Base-by-base conservation (phyloP, 805 yeast species). In the Saccharomycopsis capsularis region DNA sequence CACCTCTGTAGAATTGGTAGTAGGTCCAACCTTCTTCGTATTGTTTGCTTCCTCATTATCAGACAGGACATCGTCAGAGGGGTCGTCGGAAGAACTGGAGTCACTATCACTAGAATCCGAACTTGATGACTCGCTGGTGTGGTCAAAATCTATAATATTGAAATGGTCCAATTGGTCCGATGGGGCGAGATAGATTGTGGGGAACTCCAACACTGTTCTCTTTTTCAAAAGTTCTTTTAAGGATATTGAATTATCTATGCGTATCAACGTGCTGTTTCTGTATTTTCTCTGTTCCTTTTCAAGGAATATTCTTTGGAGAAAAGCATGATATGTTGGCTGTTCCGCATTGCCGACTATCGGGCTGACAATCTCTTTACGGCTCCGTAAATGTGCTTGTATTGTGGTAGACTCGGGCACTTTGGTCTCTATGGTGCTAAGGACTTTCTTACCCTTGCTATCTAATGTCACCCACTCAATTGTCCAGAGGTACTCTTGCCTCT, bases 1-100 rank as follows among this genome's bases (percentile, higher is more conserved):
- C n/a, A n/a, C n/a, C n/a, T n/a, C n/a, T n/a, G n/a, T n/a, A n/a
- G n/a, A n/a, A n/a, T n/a, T n/a, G n/a, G n/a, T n/a, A n/a, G n/a
- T n/a, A n/a, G n/a, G n/a, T n/a, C n/a, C 7, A 16, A 11, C n/a
- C 23, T 5, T 48, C 36, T 5, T 71, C 16, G 61, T 29, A 29
- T 29, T 29, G 13, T 29, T 48, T 18, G 66, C 56, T 24, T 68
- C 60, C n/a, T 66, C 62, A 11, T 73, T 74, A 21, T n/a, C n/a
- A n/a, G n/a, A n/a, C n/a, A n/a, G n/a, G n/a, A n/a, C n/a, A n/a
- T n/a, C n/a, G n/a, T n/a, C n/a, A n/a, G n/a, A n/a, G n/a, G n/a
- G n/a, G n/a, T n/a, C n/a, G n/a, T n/a, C n/a, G n/a, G n/a, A n/a
- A n/a, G n/a, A n/a, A n/a, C n/a, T n/a, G n/a, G n/a, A n/a, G n/a